Conservation (phyloP, 352 stramenopile genomes). For the Phytophthora lateralis region DNA sequence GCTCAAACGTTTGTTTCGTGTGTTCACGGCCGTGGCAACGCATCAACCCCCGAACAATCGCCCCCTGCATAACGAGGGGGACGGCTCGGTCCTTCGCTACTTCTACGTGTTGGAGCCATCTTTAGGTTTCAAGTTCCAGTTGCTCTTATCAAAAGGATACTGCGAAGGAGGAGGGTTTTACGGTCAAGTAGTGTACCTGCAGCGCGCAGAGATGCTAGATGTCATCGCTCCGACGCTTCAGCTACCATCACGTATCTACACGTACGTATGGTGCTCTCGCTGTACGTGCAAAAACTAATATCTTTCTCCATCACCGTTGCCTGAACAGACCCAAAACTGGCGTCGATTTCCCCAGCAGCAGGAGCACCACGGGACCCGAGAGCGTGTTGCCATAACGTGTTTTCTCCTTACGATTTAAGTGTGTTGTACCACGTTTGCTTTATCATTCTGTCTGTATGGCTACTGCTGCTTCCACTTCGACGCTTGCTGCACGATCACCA, state of each 20-base stretch:
- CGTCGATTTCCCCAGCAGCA: background rate
- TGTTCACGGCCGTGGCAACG: slow-evolving; percentile 47
- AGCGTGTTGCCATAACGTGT: slow-evolving; percentile 3
- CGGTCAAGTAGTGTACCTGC: slow-evolving; percentile 79
- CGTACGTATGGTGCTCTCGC: slow-evolving; percentile 34
- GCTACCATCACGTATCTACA: slow-evolving; percentile 53
- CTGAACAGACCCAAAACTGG: slow-evolving; percentile 3
- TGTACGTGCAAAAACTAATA: background rate
- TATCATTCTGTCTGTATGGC: slow-evolving; percentile 11
- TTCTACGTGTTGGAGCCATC: slow-evolving; percentile 84
- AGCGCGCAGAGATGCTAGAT: slow-evolving; percentile 49
- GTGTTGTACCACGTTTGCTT: slow-evolving; percentile 16
- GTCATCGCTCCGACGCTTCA: slow-evolving; percentile 54
- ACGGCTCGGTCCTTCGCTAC: slow-evolving; percentile 58
- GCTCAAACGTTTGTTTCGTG: slow-evolving; percentile 72
- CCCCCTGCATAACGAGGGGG: slow-evolving; percentile 27
- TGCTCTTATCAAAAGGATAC: slow-evolving; percentile 74
- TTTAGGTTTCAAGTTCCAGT: slow-evolving; percentile 73
- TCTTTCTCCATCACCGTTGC: background rate
- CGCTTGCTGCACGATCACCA: slow-evolving; percentile 67
- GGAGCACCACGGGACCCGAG: background rate
- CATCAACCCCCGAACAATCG: slow-evolving; percentile 18
- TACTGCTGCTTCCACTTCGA: slow-evolving; percentile 47
- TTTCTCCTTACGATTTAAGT: slow-evolving; percentile 5
- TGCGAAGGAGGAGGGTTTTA: slow-evolving; percentile 64